phyloP scores from a whole-genome alignment of 2,329 filamentous ascomycete genomes.

The Bisporella sp. region DNA sequence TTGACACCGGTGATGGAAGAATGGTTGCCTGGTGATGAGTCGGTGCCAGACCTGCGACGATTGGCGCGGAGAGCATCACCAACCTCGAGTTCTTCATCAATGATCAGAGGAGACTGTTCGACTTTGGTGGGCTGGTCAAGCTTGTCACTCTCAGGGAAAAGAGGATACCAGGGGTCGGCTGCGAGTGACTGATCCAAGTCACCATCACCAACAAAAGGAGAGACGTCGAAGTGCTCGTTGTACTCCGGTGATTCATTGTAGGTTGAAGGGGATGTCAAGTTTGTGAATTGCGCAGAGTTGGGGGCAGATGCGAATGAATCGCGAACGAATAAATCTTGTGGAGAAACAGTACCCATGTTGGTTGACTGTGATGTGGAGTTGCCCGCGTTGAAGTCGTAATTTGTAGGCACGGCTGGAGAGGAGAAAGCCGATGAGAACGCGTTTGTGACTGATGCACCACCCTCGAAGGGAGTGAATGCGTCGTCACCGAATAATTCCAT shows the following conservation, averaged over 20 bases:
- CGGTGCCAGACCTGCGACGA: constrained; percentile 33
- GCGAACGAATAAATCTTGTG: constrained; percentile 63
- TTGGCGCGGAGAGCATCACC: constrained; percentile 33
- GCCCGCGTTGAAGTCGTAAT: constrained; percentile 42
- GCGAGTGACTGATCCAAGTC: constrained; percentile 34
- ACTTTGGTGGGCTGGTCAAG: constrained; percentile 21
- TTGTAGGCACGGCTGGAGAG: constrained; percentile 30
- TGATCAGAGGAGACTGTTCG: constrained; percentile 20
- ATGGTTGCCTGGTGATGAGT: constrained; percentile 45
- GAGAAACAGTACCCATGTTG: constrained; percentile 70
- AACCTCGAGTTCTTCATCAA: constrained; percentile 42
- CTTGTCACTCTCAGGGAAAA: constrained; percentile 54
- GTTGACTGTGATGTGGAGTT: constrained; percentile 34
- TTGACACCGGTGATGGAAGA: constrained; percentile 65
- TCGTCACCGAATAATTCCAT: constrained; percentile 43
- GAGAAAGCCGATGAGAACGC: constrained; percentile 22
- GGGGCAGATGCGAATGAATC: constrained; percentile 69
- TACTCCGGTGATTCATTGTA: constrained; percentile 72
- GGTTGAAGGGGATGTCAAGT: constrained; percentile 77
- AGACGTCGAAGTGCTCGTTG: constrained; percentile 65
- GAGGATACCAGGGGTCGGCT: constrained; percentile 60
- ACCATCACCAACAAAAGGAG: constrained; percentile 65
- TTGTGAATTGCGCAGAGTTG: constrained; percentile 74
- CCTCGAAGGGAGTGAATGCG: constrained; percentile 50
- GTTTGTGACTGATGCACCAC: constrained; percentile 23